Base-by-base conservation (phyloP, 305 asterid genomes). In the Lippia alba region DNA sequence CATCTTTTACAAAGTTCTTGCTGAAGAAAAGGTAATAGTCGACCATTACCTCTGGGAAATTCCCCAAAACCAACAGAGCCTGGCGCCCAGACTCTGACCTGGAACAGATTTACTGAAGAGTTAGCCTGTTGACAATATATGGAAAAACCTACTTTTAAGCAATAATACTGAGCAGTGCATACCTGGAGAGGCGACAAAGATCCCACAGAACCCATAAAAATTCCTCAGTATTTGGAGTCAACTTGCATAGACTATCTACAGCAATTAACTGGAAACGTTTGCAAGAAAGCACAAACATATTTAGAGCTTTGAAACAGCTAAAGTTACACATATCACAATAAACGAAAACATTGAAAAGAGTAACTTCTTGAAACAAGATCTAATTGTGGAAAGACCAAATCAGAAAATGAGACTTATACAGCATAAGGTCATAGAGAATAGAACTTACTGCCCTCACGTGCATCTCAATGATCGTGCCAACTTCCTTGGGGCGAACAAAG, bases 1-100 rank as follows among this genome's bases (percentile, higher is more conserved):
- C 12, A 71, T 50, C 46, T 16, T 10, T 57, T 76, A 56, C 69
- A 73, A 49, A 50, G 48, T 41, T 60, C 72, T 63, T 58, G 53
- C 6, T 6, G 16, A 46, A 67, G 19, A 53, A 59, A 71, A 12
- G 55, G 64, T 36, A 64, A 71, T 12, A 45, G 8, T 15, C 53
- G 40, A 71, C 65, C 66, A 72, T 39, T 86, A 94, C 99, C 98
- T 92, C 97, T 5, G 99, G 97, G 76, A 90, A 94, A 85, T 94
- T 86, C 77, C 86, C 91, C 84, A 91, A 77, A 71, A 86, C 81
- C 83, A 90, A 74, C 91, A 91, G 81, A 76, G 99, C 98, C 81
- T 92, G 94, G 67, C 98, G 94, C 64, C 97, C 98, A 77, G 96
- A 87, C 81, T 87, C 95, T 55, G 96, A 88, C 89, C 99, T 94